Conservation (phyloP, 2,329 filamentous ascomycete species). For the Sporothrix dimorphospora region DNA sequence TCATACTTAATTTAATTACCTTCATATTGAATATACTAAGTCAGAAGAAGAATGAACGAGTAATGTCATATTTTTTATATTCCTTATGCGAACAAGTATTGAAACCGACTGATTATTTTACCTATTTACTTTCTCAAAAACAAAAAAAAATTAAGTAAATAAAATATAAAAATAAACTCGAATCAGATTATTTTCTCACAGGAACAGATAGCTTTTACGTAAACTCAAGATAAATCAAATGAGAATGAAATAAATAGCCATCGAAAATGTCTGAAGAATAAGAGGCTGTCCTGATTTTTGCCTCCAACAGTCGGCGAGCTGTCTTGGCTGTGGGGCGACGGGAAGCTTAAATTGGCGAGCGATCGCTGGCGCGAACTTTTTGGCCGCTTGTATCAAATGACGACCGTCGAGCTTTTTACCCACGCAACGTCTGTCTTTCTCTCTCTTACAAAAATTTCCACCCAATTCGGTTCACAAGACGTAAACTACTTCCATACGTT, state of each 20-base stretch:
- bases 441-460: background rate
- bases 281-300: no score
- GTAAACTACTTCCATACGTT: background rate
- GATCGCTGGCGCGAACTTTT: slow-evolving; percentile 6
- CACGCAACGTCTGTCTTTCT: background rate
- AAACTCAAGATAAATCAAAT: no score
- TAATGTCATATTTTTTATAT: background rate
- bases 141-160: no score
- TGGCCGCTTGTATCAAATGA: background rate
- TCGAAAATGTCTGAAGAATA: background rate
- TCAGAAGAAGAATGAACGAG: background rate
- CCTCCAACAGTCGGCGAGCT: background rate
- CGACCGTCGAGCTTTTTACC: background rate
- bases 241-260: no score
- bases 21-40: background rate
- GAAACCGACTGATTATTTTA: background rate
- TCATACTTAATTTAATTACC: background rate
- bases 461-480: background rate
- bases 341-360: slow-evolving; percentile 12
- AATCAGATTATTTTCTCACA: no score
- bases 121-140: no score
- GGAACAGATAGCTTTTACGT: no score
- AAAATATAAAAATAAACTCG: no score
- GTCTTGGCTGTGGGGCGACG: slow-evolving; percentile 2
- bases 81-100: background rate